A percentile compares a stretch with the other conserved stretches of the same genome.
These are phyloP conservation scores for Pseudogymnoascus sp. DNA, from an alignment of 2,329 filamentous ascomycete genomes.

Conservation along the genomic window DNA sequence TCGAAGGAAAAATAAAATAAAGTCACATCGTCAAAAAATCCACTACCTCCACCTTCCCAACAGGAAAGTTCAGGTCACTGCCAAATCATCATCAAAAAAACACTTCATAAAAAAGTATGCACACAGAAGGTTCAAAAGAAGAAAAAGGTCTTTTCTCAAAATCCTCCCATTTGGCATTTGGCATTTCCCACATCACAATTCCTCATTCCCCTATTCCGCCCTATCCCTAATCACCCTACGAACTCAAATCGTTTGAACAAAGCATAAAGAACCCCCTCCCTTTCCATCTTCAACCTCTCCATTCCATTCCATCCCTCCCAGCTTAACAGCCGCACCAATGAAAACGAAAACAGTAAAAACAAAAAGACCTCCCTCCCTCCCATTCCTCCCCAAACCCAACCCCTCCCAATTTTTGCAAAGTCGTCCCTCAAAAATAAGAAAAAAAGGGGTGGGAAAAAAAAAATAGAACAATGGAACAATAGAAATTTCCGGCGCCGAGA, in stretches of 20 bases:
- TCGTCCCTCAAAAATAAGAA: not conserved
- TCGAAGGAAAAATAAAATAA: no score
- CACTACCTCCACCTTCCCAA: no score
- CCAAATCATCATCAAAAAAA: no score
- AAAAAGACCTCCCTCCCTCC: not conserved
- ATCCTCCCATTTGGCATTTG: not conserved
- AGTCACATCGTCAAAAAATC: no score
- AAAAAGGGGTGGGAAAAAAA: not conserved
- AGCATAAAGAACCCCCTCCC: not conserved
- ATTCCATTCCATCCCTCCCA: not conserved
- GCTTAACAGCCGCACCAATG: not conserved
- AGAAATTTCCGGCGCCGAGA: constrained; percentile 1
- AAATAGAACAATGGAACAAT: not conserved
- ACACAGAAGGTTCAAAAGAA: not conserved
- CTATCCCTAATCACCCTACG: not conserved
- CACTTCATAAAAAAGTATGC: no score
- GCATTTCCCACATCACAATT: not conserved
- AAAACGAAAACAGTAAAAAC: not conserved
- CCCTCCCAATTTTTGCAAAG: not conserved
- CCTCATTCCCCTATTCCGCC: not conserved
- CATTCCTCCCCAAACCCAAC: not conserved
- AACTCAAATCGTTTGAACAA: not conserved
- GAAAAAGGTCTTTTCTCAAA: not conserved
- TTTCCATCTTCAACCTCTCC: not conserved
- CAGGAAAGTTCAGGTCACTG: no score